Percentiles rank a stretch among this genome's conserved stretches.
Evolutionary conservation across 2,329 filamentous ascomycete genomes (phyloP).

Genomic region (Xylariaceae sp.): DNA sequence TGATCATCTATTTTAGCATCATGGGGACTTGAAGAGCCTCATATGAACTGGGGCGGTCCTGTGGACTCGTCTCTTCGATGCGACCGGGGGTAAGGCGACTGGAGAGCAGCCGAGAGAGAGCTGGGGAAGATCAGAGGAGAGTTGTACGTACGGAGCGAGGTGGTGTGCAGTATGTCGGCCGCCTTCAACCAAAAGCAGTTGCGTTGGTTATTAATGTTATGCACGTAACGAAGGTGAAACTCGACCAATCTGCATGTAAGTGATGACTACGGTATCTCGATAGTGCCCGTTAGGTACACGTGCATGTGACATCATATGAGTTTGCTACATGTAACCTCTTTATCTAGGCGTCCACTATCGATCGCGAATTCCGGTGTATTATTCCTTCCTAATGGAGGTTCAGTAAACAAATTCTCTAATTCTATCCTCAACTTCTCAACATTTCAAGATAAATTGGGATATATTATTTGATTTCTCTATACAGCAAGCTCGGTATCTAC

Average conservation of each 20-base stretch:
- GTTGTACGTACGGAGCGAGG: neutral
- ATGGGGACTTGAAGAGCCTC: constrained; percentile 14
- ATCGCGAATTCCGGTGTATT: too few species aligned
- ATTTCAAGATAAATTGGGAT: too few species aligned
- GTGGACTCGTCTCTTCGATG: neutral
- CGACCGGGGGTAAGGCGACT: neutral
- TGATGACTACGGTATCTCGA: neutral
- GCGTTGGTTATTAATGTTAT: neutral
- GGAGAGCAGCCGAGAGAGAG: neutral
- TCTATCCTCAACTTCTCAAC: too few species aligned
- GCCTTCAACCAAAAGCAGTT: neutral
- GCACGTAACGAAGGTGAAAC: neutral
- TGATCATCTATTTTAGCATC: constrained; percentile 24
- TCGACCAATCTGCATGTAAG: neutral
- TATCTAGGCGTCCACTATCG: neutral
- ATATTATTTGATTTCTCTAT: too few species aligned
- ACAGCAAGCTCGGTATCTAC: too few species aligned
- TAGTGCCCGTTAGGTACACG: neutral
- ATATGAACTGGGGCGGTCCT: constrained; percentile 14
- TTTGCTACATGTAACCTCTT: neutral
- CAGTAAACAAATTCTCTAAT: too few species aligned
- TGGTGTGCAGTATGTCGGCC: neutral
- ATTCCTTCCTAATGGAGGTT: too few species aligned
- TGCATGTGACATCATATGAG: neutral
- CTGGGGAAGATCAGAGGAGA: neutral